phyloP scores from a whole-genome alignment of 140 eudicot genomes.

The Bidens hawaiensis region DNA sequence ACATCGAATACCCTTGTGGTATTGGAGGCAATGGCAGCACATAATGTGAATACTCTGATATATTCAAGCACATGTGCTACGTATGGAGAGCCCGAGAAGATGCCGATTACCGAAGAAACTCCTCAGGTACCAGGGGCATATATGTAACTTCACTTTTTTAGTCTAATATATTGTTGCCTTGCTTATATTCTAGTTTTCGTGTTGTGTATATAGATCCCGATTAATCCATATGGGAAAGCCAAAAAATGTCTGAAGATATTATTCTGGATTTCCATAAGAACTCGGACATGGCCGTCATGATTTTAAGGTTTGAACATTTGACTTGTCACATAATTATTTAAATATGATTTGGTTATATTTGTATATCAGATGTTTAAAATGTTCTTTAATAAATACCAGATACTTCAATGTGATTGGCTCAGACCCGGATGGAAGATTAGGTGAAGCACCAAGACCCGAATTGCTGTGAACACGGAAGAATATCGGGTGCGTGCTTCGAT shows the following conservation, averaged over 20 bases:
- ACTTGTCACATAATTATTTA: not conserved
- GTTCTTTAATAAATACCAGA: conserved; percentile 33
- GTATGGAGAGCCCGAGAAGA: conserved; percentile 88
- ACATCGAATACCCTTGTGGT: conserved; percentile 69
- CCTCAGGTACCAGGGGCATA: conserved; percentile 54
- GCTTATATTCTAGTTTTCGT: not conserved
- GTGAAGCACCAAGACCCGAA: conserved; percentile 88
- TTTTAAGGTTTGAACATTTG: conserved; percentile 81
- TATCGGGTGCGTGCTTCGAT: conserved; percentile 95
- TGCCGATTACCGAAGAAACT: conserved; percentile 91
- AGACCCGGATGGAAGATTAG: conserved; percentile 85
- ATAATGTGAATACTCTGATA: conserved; percentile 65
- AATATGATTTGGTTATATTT: too few relatives aligned
- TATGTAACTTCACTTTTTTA: not conserved
- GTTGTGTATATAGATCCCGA: conserved; percentile 51
- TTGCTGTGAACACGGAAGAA: conserved; percentile 87
- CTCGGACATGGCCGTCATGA: conserved; percentile 82
- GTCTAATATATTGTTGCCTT: not conserved
- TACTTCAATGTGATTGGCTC: conserved; percentile 96
- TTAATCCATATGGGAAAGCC: conserved; percentile 89
- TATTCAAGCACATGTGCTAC: conserved; percentile 97
- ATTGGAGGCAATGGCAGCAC: conserved; percentile 72
- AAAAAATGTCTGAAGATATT: conserved; percentile 93
- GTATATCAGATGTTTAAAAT: not conserved
- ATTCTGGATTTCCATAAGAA: conserved; percentile 68